A percentile compares a stretch with the other conserved stretches of the same genome.
phyloP scores from a whole-genome alignment of 257 asterid species.

The Ophiorrhiza pumila region DNA sequence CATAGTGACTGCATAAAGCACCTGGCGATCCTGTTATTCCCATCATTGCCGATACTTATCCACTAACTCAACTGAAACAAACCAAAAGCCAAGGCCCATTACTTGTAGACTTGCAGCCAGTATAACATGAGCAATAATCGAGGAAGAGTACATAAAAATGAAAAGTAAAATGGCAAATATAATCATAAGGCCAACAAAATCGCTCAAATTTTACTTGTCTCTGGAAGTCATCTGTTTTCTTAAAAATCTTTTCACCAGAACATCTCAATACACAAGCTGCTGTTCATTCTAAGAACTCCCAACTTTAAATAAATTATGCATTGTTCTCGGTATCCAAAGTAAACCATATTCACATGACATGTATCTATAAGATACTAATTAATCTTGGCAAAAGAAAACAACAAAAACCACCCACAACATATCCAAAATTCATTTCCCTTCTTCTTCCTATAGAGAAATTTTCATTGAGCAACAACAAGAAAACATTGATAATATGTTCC shows the following conservation, averaged over 20 bases:
- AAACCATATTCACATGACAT: background rate
- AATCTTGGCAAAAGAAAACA: background rate
- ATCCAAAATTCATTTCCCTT: background rate
- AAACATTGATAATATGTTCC: background rate
- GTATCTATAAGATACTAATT: too few relatives aligned
- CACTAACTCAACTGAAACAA: background rate
- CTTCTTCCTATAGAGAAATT: background rate
- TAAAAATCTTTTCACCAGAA: background rate
- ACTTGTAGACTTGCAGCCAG: background rate
- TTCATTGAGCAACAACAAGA: background rate
- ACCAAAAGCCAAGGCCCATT: background rate
- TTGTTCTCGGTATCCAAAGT: background rate
- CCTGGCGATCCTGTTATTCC: background rate
- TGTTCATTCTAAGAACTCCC: background rate
- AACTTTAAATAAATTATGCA: background rate
- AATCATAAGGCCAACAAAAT: background rate
- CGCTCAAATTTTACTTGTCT: background rate
- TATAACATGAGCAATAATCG: background rate
- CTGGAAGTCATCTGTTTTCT: background rate
- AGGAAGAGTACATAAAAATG: background rate
- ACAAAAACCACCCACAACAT: background rate
- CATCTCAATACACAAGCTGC: background rate
- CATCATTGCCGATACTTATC: background rate
- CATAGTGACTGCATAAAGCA: background rate
- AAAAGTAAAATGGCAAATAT: background rate